Percentiles rank a stretch among this genome's conserved stretches.
Evolutionary conservation across 2,329 filamentous ascomycete species (phyloP).

Genomic region (Purpureocillium takamizusanense): DNA sequence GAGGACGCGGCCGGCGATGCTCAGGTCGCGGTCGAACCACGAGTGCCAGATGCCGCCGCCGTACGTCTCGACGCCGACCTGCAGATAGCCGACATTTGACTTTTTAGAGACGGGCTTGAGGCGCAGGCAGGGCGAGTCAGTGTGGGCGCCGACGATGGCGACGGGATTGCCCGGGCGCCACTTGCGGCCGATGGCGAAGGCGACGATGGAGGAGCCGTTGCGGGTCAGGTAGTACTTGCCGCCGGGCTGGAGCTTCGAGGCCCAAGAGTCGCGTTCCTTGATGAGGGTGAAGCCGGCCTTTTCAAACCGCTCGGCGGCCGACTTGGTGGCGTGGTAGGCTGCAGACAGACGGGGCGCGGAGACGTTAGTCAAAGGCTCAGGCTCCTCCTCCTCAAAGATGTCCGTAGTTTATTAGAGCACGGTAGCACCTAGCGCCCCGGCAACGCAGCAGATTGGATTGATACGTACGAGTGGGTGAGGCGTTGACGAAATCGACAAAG

Average conservation of each 20-base stretch:
- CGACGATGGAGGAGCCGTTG: slow-evolving; percentile 85
- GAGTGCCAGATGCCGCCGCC: slow-evolving; percentile 96
- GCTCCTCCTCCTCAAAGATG: too few relatives aligned
- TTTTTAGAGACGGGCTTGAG: slow-evolving; percentile 94
- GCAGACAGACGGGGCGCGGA: slow-evolving; percentile 11
- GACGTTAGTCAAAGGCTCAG: not conserved
- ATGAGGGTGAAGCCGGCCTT: slow-evolving; percentile 81
- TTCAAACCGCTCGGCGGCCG: slow-evolving; percentile 65
- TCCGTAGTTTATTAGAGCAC: too few relatives aligned
- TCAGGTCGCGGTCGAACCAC: slow-evolving; percentile 94
- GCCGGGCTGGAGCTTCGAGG: slow-evolving; percentile 66
- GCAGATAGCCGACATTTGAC: slow-evolving; percentile 74
- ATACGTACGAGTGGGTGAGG: slow-evolving; percentile 77
- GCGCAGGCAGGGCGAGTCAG: slow-evolving; percentile 84
- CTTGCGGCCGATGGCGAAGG: slow-evolving; percentile 81
- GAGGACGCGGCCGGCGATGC: slow-evolving; percentile 81
- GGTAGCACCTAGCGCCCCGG: not conserved
- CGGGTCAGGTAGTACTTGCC: slow-evolving; percentile 96
- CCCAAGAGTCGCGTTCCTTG: slow-evolving; percentile 86
- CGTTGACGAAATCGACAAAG: slow-evolving; percentile 90
- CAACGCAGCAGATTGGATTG: not conserved
- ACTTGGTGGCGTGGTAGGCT: slow-evolving; percentile 93
- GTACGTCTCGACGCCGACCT: slow-evolving; percentile 94
- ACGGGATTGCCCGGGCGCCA: slow-evolving; percentile 90
- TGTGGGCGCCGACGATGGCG: slow-evolving; percentile 90